phyloP scores from a whole-genome alignment of 306 rosid genomes.

The Acacia acuminata region DNA sequence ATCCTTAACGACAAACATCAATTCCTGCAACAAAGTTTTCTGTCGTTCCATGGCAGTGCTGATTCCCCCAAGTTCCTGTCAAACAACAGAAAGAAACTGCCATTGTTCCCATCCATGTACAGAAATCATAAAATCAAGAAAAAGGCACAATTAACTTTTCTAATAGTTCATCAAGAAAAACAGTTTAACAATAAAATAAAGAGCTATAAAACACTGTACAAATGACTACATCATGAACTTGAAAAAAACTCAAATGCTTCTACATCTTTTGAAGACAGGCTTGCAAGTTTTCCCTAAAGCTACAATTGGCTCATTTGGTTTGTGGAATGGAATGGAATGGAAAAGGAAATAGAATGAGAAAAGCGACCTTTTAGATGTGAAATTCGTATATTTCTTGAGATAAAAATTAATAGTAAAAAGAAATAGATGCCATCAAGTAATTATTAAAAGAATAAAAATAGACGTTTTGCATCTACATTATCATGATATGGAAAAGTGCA shows the following conservation, averaged over 20 bases:
- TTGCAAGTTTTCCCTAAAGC: not conserved
- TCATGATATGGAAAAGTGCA: not conserved
- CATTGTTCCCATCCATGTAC: constrained; percentile 10
- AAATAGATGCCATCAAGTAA: not conserved
- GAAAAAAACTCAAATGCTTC: constrained; percentile 13
- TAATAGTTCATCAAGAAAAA: not conserved
- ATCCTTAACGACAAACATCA: constrained; percentile 76
- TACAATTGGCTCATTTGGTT: not conserved
- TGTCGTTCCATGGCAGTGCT: constrained; percentile 85
- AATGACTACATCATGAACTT: constrained; percentile 17
- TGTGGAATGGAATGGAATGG: not conserved
- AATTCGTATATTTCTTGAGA: not conserved
- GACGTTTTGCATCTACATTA: not conserved
- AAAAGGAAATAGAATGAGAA: not conserved
- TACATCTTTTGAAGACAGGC: constrained; percentile 23
- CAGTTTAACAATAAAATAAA: constrained; percentile 20
- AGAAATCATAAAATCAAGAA: not conserved
- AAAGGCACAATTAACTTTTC: not conserved
- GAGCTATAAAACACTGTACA: constrained; percentile 1
- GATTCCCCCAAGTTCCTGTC: constrained; percentile 95
- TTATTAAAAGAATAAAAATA: not conserved
- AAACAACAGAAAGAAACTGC: constrained; percentile 30
- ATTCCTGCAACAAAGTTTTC: constrained; percentile 67
- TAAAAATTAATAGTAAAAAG: not conserved
- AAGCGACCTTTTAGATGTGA: not conserved